A percentile compares a stretch with the other conserved stretches of the same genome.
Evolutionary conservation across 345 rosid species (phyloP).

Genomic region (Stellera chamaejasme): DNA sequence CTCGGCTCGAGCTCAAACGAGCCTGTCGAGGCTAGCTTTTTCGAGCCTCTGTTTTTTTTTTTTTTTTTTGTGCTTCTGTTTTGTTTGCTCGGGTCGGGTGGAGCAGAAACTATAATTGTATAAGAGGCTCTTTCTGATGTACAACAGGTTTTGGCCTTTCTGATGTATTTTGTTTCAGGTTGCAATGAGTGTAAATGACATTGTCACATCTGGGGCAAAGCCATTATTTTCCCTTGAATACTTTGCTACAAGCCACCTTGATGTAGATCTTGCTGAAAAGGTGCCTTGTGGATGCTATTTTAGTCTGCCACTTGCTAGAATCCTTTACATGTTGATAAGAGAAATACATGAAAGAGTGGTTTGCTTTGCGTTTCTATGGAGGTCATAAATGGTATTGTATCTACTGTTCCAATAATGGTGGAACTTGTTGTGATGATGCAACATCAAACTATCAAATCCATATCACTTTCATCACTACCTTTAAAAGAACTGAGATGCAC

Average conservation of each 20-base stretch:
- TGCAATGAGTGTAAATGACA: slow-evolving; percentile 97
- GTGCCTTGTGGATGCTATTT: slow-evolving; percentile 19
- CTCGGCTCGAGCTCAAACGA: too few relatives aligned
- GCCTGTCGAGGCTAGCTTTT: too few relatives aligned
- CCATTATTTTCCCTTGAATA: slow-evolving; percentile 93
- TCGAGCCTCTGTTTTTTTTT: too few relatives aligned
- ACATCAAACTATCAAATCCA: too few relatives aligned
- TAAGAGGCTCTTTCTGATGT: too few relatives aligned
- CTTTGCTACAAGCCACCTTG: slow-evolving; percentile 86
- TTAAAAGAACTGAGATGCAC: not conserved
- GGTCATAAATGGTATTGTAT: slow-evolving; percentile 95
- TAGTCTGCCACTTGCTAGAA: not conserved
- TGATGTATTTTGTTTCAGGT: slow-evolving; percentile 32
- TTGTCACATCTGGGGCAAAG: slow-evolving; percentile 91
- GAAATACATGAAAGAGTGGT: not conserved
- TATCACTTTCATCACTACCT: too few relatives aligned
- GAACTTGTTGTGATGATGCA: too few relatives aligned
- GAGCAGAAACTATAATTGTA: too few relatives aligned
- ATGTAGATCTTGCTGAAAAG: slow-evolving; percentile 97
- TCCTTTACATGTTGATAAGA: not conserved
- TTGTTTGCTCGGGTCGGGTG: too few relatives aligned
- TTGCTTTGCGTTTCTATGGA: slow-evolving; percentile 13
- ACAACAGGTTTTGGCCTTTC: not conserved
- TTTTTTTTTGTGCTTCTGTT: too few relatives aligned
- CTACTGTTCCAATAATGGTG: too few relatives aligned